A percentile compares a stretch with the other conserved stretches of the same genome.
phyloP scores from a whole-genome alignment of 345 rosid genomes.

The Acer saccharum region DNA sequence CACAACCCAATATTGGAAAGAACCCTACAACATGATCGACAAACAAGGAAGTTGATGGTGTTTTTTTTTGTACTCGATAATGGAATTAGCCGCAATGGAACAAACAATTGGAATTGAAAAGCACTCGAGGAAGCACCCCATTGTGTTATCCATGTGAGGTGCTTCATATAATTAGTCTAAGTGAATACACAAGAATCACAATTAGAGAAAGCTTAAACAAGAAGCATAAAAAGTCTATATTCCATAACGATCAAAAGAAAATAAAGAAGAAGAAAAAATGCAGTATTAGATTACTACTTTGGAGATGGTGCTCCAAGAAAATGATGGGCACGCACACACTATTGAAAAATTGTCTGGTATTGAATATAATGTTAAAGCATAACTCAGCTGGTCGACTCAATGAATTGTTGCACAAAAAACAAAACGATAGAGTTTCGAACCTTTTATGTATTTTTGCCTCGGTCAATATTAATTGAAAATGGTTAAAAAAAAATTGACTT shows the following conservation, averaged over 20 bases:
- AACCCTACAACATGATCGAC: conserved; percentile 4
- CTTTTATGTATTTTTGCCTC: neutral
- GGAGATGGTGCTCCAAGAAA: conserved; percentile 22
- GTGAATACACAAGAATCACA: conserved; percentile 23
- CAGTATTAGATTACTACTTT: conserved; percentile 19
- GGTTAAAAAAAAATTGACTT: neutral
- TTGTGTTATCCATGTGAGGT: conserved; percentile 30
- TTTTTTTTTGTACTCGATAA: conserved; percentile 19
- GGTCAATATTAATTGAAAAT: neutral
- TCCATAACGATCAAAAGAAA: conserved; percentile 33
- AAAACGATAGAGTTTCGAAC: neutral
- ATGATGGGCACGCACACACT: neutral
- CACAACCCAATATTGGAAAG: conserved; percentile 22
- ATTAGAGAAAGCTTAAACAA: conserved; percentile 26
- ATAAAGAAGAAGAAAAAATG: conserved; percentile 10
- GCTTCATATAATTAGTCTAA: conserved; percentile 9
- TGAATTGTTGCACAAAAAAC: neutral
- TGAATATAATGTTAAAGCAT: neutral
- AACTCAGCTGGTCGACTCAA: neutral
- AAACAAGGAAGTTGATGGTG: conserved; percentile 19
- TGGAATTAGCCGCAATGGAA: conserved; percentile 18
- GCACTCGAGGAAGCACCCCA: conserved; percentile 23
- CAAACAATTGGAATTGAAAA: conserved; percentile 27
- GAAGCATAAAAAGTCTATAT: conserved; percentile 32
- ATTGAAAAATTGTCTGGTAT: neutral